These are phyloP conservation scores for Cryomyces antarcticus DNA, from an alignment of 495 filamentous ascomycete species.

Conservation along the genomic window DNA sequence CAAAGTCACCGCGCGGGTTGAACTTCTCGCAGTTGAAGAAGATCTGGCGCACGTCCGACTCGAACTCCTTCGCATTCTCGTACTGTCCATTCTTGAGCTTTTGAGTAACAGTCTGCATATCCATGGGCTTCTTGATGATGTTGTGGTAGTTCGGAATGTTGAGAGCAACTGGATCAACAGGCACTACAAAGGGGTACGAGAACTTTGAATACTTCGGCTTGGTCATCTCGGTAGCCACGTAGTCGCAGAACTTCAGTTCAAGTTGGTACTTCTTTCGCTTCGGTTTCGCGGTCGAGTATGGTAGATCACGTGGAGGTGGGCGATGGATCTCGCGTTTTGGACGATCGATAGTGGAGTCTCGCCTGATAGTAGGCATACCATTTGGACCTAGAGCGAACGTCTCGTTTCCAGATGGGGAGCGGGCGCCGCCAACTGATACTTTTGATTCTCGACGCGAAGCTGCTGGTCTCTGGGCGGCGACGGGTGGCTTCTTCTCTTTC, in stretches of 20 bases:
- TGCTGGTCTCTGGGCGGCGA: constrained; percentile 12
- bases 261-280: constrained; percentile 83
- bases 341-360: constrained; percentile 59
- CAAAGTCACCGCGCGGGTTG: constrained; percentile 61
- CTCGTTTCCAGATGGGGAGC: constrained; percentile 13
- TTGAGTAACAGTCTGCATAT: constrained; percentile 51
- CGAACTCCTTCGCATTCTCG: constrained; percentile 64
- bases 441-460: constrained; percentile 31
- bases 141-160: constrained; percentile 89
- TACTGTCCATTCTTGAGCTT: constrained; percentile 74
- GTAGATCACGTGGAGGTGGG: constrained; percentile 66
- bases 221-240: constrained; percentile 55
- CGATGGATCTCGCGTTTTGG: constrained; percentile 90
- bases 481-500: constrained; percentile 31
- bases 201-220: constrained; percentile 47
- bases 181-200: constrained; percentile 50
- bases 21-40: constrained; percentile 82
- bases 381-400: constrained; percentile 64
- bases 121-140: constrained; percentile 92
- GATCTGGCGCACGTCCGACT: constrained; percentile 61
- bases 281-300: constrained; percentile 60
- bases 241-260: constrained; percentile 78
- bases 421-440: constrained; percentile 4
- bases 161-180: constrained; percentile 83
- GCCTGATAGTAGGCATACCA: constrained; percentile 78